A percentile compares a stretch with the other conserved stretches of the same genome.
Conservation (phyloP, 768 basidiomycete species). For the Lentinula aciculospora region DNA sequence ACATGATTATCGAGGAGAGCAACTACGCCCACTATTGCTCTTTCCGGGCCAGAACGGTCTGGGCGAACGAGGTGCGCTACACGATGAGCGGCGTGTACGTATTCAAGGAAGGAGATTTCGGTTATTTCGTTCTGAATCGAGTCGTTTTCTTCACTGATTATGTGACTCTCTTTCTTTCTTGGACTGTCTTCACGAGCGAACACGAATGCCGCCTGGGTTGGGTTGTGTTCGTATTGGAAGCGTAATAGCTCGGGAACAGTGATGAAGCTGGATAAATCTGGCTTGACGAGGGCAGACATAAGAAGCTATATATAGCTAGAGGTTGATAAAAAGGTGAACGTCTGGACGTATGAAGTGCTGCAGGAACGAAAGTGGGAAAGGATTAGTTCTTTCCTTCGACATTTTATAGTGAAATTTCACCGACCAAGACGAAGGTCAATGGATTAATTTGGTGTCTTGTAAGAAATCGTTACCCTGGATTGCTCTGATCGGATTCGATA, state of each 20-base stretch:
- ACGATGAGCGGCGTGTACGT: constrained; percentile 22
- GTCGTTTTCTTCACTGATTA: background rate
- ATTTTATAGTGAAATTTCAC: background rate
- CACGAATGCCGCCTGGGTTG: constrained; percentile 16
- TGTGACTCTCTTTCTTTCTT: background rate
- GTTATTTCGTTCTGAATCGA: background rate
- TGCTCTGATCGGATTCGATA: background rate
- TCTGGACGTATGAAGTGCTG: too few species aligned
- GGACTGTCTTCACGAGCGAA: constrained; percentile 8
- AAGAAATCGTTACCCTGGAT: background rate
- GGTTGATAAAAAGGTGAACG: background rate
- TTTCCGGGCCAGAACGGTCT: background rate
- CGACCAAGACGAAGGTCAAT: background rate
- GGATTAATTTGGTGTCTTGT: background rate
- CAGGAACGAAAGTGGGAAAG: too few species aligned
- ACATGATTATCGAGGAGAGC: constrained; percentile 5
- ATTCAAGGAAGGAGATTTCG: constrained; percentile 21
- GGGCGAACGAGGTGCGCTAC: constrained; percentile 10
- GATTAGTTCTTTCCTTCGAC: background rate
- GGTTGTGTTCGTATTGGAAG: constrained; percentile 18
- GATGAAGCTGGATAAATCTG: constrained; percentile 15
- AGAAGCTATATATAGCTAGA: background rate
- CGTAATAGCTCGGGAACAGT: constrained; percentile 17
- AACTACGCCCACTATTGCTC: constrained; percentile 12
- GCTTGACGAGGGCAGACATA: background rate